Conservation (phyloP, 257 asterid genomes). For the Rubia yunnanensis region DNA sequence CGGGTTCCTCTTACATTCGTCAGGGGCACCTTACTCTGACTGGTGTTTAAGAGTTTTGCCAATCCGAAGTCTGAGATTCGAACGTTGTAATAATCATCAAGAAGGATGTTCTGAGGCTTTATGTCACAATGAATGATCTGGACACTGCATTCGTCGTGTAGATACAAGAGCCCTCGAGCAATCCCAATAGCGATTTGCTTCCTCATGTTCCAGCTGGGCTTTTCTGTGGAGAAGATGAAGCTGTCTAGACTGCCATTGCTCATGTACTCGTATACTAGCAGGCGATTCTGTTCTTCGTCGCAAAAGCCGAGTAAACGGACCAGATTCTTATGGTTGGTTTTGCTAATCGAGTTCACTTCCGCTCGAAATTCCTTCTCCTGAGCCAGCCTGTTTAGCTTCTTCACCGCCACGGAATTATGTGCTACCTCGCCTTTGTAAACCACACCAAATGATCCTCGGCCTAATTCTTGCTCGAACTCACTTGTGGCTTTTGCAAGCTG, state of each 20-base stretch:
- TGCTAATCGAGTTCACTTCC: constrained; percentile 33
- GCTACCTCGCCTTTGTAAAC: constrained; percentile 21
- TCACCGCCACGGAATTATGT: constrained; percentile 11
- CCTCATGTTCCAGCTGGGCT: constrained; percentile 44
- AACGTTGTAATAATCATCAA: constrained; percentile 19
- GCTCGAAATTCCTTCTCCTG: constrained; percentile 27
- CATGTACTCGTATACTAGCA: constrained; percentile 26
- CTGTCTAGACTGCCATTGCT: constrained; percentile 14
- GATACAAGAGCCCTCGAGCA: constrained; percentile 6
- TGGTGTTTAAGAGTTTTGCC: constrained; percentile 23
- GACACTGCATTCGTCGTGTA: background rate
- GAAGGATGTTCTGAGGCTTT: constrained; percentile 24
- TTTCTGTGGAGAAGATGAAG: constrained; percentile 26
- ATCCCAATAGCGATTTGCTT: constrained; percentile 34
- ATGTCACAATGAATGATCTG: background rate
- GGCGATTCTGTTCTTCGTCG: constrained; percentile 6
- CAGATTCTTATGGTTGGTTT: constrained; percentile 35
- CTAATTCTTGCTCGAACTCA: constrained; percentile 25
- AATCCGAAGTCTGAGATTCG: constrained; percentile 34
- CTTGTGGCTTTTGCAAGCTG: constrained; percentile 24
- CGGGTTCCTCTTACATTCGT: background rate
- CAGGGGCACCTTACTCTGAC: background rate
- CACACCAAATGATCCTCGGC: constrained; percentile 26
- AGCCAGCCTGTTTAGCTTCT: constrained; percentile 24
- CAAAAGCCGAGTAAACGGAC: constrained; percentile 30